A percentile compares a stretch with the other conserved stretches of the same genome.
These are phyloP conservation scores for Nitzschia sp. DNA, from an alignment of 108 stramenopile genomes.

Conservation along the genomic window DNA sequence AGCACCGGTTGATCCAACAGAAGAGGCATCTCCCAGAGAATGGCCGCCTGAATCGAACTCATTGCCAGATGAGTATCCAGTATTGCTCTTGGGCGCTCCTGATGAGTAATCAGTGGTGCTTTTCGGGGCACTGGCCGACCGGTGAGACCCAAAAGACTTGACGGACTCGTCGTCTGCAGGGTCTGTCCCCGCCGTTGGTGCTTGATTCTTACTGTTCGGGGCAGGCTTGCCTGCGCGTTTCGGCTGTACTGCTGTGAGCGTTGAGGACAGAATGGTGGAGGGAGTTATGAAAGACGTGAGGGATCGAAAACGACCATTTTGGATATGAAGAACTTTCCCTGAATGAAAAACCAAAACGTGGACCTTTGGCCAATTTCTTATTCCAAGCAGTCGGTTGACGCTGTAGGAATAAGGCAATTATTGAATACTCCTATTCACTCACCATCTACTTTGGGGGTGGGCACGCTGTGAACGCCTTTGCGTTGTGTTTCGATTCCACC, in stretches of 20 bases:
- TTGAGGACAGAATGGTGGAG: not conserved
- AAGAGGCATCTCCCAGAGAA: slow-evolving; percentile 7
- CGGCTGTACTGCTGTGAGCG: not conserved
- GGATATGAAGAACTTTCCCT: not conserved
- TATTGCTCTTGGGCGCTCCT: not conserved
- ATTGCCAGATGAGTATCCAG: slow-evolving; percentile 2
- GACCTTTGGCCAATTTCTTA: not conserved
- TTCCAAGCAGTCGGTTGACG: too few relatives aligned
- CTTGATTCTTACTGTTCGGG: not conserved
- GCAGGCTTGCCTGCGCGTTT: not conserved
- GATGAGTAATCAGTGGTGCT: not conserved
- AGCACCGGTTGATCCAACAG: slow-evolving; percentile 3
- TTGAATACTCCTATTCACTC: not conserved
- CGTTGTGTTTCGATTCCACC: not conserved
- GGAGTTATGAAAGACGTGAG: not conserved
- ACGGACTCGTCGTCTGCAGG: slow-evolving; percentile 20
- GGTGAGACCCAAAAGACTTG: slow-evolving; percentile 17
- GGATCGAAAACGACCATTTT: too few relatives aligned
- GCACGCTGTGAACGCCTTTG: not conserved
- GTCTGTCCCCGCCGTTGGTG: slow-evolving; percentile 9
- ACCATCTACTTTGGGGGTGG: not conserved
- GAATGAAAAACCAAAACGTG: not conserved
- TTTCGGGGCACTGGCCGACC: not conserved
- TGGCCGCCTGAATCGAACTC: not conserved
- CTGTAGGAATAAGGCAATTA: slow-evolving; percentile 1